Evolutionary conservation across 805 yeast species (phyloP).

Genomic region (Jamesozyma piceae): DNA sequence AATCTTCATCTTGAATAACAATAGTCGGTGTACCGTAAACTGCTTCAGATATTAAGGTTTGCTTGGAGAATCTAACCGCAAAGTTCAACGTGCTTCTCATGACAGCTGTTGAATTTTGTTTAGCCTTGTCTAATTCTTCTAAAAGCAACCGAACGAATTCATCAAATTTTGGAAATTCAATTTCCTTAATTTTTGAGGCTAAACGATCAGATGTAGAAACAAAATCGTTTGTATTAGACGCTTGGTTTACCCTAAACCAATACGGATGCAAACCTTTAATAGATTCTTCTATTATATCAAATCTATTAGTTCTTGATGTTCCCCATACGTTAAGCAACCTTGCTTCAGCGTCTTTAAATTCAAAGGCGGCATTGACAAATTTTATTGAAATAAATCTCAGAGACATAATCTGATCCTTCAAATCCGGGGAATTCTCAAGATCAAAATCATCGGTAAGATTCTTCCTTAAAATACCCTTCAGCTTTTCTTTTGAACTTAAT

Average conservation of each 20-base stretch:
- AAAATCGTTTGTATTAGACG: conserved; percentile 31
- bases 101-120: conserved; percentile 19
- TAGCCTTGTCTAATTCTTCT: conserved; percentile 18
- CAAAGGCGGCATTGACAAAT: conserved; percentile 52
- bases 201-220: conserved; percentile 35
- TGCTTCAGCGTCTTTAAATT: conserved; percentile 59
- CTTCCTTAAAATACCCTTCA: conserved; percentile 34
- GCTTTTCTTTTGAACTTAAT: conserved; percentile 29
- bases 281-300: conserved; percentile 77
- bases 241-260: conserved; percentile 52
- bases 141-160: conserved; percentile 31
- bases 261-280: conserved; percentile 72
- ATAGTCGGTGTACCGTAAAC: conserved; percentile 43
- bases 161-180: conserved; percentile 47
- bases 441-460: conserved; percentile 32
- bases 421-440: conserved; percentile 14
- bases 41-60: conserved; percentile 59
- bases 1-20: conserved; percentile 59
- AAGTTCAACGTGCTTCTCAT: conserved; percentile 30
- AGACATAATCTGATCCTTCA: conserved; percentile 34
- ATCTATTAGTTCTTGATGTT: conserved; percentile 43
- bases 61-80: conserved; percentile 46
- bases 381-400: conserved; percentile 59
- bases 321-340: conserved; percentile 62
- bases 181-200: conserved; percentile 31